Evolutionary conservation across 2,329 filamentous ascomycete species (phyloP).

Genomic region (Alternaria brassicae): DNA sequence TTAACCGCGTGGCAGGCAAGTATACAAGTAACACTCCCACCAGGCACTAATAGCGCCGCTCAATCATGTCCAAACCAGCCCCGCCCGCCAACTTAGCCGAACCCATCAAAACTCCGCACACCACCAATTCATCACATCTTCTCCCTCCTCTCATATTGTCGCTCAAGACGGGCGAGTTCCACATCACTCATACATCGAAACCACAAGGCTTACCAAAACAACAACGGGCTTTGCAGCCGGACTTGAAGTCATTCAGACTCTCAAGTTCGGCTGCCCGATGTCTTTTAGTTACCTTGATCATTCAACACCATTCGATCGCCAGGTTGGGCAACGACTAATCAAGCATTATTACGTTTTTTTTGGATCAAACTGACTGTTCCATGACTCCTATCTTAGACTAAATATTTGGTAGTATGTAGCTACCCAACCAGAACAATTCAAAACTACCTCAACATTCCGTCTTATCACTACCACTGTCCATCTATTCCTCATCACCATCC

Average conservation of each 20-base stretch:
- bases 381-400: too few species aligned
- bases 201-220: too few species aligned
- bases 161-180: too few species aligned
- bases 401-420: neutral
- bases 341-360: neutral
- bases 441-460: too few species aligned
- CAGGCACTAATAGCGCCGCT: neutral
- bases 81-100: neutral
- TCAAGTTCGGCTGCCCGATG: conserved; percentile 4
- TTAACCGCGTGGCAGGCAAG: too few species aligned
- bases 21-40: too few species aligned
- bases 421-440: neutral
- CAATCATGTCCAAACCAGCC: neutral
- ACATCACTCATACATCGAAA: too few species aligned
- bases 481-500: neutral
- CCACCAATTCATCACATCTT: neutral
- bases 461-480: conserved; percentile 1
- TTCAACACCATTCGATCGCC: neutral
- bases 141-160: too few species aligned
- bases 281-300: neutral
- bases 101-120: neutral
- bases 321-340: neutral
- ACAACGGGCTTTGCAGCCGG: neutral
- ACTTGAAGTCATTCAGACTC: neutral
- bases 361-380: too few species aligned